phyloP scores from a whole-genome alignment of 2,329 filamentous ascomycete species.

The Lasiodiplodia hormozganensis region DNA sequence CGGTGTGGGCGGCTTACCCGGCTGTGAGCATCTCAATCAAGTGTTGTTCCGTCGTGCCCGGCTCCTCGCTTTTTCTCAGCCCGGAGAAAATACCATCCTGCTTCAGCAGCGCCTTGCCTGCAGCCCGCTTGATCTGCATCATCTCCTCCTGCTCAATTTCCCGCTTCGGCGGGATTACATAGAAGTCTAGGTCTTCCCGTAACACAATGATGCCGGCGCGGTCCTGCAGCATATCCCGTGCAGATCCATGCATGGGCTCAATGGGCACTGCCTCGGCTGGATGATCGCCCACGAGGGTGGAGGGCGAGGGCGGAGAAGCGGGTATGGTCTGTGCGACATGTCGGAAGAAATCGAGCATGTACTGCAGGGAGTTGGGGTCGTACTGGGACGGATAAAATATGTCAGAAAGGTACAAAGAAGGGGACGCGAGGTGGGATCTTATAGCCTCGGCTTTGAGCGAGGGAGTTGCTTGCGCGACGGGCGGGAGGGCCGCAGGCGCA shows the following conservation, averaged over 20 bases:
- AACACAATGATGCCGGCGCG: constrained; percentile 96
- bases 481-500: constrained; percentile 30
- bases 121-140: constrained; percentile 94
- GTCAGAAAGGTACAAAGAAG: constrained; percentile 63
- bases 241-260: constrained; percentile 74
- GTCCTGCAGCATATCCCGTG: constrained; percentile 80
- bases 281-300: constrained; percentile 48
- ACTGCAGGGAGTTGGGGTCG: constrained; percentile 93
- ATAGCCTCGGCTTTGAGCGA: constrained; percentile 44
- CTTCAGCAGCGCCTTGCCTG: constrained; percentile 81
- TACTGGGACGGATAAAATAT: constrained; percentile 72
- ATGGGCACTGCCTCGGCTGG: constrained; percentile 65
- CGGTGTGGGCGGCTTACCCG: constrained; percentile 68
- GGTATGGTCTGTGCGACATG: constrained; percentile 96
- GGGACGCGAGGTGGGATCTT: constrained; percentile 49
- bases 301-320: constrained; percentile 69
- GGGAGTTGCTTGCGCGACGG: constrained; percentile 41
- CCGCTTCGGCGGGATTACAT: constrained; percentile 85
- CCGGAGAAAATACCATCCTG: constrained; percentile 98
- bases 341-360: constrained; percentile 99
- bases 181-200: constrained; percentile 96
- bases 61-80: constrained; percentile 91
- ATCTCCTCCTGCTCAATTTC: constrained; percentile 89
- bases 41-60: constrained; percentile 95
- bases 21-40: constrained; percentile 99